phyloP scores from a whole-genome alignment of 257 asterid genomes.

The Nicotiana tomentosiformis region DNA sequence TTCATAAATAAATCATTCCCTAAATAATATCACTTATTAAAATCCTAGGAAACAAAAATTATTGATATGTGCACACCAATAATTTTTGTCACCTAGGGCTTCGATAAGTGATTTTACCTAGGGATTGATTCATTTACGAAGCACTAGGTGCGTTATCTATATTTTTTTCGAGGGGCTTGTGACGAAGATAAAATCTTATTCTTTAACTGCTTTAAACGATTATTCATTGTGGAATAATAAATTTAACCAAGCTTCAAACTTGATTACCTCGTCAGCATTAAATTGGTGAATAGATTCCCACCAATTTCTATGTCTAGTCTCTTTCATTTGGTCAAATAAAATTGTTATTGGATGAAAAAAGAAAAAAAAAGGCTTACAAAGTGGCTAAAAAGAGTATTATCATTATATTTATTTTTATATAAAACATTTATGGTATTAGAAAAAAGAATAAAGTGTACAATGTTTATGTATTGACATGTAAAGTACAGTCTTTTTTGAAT shows the following conservation, averaged over 20 bases:
- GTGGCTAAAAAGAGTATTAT: too few species aligned
- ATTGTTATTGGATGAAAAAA: too few species aligned
- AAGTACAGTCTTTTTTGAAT: background rate
- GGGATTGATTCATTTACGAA: background rate
- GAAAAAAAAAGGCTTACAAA: too few species aligned
- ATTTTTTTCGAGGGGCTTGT: background rate
- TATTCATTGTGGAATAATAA: background rate
- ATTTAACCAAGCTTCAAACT: background rate
- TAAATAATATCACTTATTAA: background rate
- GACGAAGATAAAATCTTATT: too few species aligned
- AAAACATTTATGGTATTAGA: too few species aligned
- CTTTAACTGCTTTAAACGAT: background rate
- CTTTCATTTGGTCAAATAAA: too few species aligned
- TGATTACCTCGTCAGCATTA: background rate
- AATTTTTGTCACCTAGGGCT: too few species aligned
- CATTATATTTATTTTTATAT: too few species aligned
- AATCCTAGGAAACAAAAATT: too few species aligned
- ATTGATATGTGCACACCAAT: background rate
- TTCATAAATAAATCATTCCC: background rate
- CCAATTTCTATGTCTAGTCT: background rate
- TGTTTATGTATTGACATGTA: background rate
- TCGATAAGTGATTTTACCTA: background rate
- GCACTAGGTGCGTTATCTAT: background rate
- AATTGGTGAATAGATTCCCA: background rate
- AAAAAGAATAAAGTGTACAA: background rate